Evolutionary conservation across 192 early-diverging fungal genomes (phyloP), one percentile per base, ranked within the genome.

Genomic region (Podila minutissima): DNA sequence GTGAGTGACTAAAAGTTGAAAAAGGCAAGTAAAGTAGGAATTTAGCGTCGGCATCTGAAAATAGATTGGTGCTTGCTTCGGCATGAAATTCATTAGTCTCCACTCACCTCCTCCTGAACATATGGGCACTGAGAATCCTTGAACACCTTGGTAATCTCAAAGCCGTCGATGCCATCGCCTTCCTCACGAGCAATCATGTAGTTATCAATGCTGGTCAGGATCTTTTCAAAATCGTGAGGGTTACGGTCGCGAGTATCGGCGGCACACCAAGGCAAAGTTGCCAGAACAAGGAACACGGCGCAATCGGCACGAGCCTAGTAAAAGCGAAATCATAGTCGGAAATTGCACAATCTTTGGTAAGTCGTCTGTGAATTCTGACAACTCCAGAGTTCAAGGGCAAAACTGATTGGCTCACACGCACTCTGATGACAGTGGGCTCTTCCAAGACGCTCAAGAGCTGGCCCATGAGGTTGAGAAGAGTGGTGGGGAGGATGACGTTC

Each of bases 251-350:
- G 72, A 15, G 94, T 72, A 64, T 67, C 86, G 66, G 68, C 82
- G 67, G 66, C 84, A 75, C 64, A 85, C 76, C 88, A 97, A 48
- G 96, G 97, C 66, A 98, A 86, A 49, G 92, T 89, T 37, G 91
- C 87, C 62, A 96, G 84, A 10, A 94, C 91, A 59, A 92, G 84
- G 66, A 85, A 93, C n/a, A 94, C 90, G 51, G 93, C 89, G 59
- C 89, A 90, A 77, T 94, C 94, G 20, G 88, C 83, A 29, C 83
- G 86, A 67, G 67, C 66, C 83, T 87, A 63, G 15, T 28, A 51
- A 51, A 10, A 35, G 48, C 1, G 59, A 50, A 59, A 28, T 7
- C 26, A 20, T 50, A 12, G 6, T 8, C 38, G 35, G 10, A 37
- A 32, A 64, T 31, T 20, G 33, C 26, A 61, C 29, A 46, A 2